Percentiles rank a stretch among this genome's conserved stretches.
phyloP scores from a whole-genome alignment of 768 basidiomycete genomes.

The Epithele typhae region DNA sequence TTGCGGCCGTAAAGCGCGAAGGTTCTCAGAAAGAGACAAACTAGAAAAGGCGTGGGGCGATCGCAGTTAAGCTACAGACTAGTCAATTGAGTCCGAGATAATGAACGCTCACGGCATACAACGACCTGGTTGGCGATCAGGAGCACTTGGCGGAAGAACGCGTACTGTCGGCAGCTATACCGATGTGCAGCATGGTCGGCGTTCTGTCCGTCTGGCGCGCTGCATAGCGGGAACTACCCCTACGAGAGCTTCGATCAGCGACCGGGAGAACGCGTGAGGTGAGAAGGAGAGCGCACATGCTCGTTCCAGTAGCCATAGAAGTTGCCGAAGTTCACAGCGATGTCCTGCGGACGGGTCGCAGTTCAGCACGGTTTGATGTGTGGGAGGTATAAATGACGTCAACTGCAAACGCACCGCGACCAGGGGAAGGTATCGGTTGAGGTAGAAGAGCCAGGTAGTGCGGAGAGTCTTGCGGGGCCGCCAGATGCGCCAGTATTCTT shows the following conservation, averaged over 20 bases:
- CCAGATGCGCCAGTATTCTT: conserved; percentile 45
- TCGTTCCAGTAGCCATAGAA: conserved; percentile 14
- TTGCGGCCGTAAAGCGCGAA: conserved; percentile 46
- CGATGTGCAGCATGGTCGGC: too few species aligned
- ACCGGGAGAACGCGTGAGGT: conserved; percentile 10
- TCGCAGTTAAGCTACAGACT: not conserved
- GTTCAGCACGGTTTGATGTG: too few species aligned
- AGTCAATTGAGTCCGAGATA: not conserved
- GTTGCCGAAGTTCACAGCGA: conserved; percentile 16
- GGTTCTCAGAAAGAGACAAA: conserved; percentile 41
- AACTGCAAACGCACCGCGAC: conserved; percentile 27
- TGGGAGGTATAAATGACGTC: too few species aligned
- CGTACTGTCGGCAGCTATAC: conserved; percentile 38
- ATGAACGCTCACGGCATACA: conserved; percentile 39
- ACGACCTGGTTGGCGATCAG: conserved; percentile 41
- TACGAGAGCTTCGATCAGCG: too few species aligned
- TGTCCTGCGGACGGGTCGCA: conserved; percentile 13
- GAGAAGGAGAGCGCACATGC: conserved; percentile 9
- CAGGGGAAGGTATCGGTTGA: conserved; percentile 47
- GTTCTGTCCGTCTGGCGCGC: too few species aligned
- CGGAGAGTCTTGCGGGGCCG: conserved; percentile 30
- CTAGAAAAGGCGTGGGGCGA: conserved; percentile 8
- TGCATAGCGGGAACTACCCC: too few species aligned
- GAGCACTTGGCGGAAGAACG: conserved; percentile 36
- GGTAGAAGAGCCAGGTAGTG: conserved; percentile 43